A percentile compares a stretch with the other conserved stretches of the same genome.
Conservation (phyloP, 257 asterid genomes). For the Primulina eburnea region DNA sequence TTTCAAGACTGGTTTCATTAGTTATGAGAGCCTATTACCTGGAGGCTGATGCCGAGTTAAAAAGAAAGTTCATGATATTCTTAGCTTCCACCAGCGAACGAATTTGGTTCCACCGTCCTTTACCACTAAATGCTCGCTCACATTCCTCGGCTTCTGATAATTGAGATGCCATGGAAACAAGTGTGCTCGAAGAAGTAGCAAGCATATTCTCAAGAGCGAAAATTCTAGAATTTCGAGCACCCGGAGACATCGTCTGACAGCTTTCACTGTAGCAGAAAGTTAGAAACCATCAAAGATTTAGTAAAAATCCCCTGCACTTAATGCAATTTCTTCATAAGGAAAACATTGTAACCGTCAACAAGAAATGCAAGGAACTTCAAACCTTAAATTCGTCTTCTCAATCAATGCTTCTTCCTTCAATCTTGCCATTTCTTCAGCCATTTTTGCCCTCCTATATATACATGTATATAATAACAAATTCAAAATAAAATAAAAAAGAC, state of each 20-base stretch:
- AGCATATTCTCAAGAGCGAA: constrained; percentile 94
- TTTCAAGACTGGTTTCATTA: constrained; percentile 8
- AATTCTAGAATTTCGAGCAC: constrained; percentile 90
- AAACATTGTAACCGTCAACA: neutral
- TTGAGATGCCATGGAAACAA: constrained; percentile 95
- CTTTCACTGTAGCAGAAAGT: constrained; percentile 41
- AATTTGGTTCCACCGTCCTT: constrained; percentile 95
- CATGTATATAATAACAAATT: neutral
- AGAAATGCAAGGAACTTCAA: constrained; percentile 25
- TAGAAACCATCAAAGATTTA: constrained; percentile 6
- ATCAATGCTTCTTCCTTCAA: constrained; percentile 74
- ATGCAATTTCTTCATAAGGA: neutral
- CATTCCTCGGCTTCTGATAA: constrained; percentile 98
- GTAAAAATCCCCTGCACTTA: neutral
- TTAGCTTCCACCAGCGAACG: constrained; percentile 86
- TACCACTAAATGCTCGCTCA: constrained; percentile 86
- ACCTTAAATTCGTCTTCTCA: constrained; percentile 65
- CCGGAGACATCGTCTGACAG: constrained; percentile 80
- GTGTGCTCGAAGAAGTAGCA: constrained; percentile 83
- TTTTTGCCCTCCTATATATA: constrained; percentile 66
- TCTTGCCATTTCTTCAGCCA: constrained; percentile 83
- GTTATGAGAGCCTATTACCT: constrained; percentile 46
- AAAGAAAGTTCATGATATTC: constrained; percentile 77
- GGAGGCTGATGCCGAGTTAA: constrained; percentile 73
- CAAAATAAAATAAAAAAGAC: neutral